These are phyloP conservation scores for Biscogniauxia sp. DNA, from an alignment of 2,329 filamentous ascomycete species.

Conservation along the genomic window DNA sequence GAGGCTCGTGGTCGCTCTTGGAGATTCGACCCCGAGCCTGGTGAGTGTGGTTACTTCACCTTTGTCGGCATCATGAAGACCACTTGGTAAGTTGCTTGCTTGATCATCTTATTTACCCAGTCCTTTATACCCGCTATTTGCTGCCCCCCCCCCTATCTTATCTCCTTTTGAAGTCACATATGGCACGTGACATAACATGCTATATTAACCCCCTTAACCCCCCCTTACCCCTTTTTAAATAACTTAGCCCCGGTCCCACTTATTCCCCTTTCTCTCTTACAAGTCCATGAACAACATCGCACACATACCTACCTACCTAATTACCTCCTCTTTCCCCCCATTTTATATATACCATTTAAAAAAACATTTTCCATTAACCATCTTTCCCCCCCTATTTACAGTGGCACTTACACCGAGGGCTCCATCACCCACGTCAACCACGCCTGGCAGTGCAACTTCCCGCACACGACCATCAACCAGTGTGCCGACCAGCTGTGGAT, in stretches of 20 bases:
- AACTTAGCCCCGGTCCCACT: no score
- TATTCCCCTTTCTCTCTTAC: no score
- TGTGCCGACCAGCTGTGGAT: slow-evolving; percentile 9
- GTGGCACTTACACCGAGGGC: slow-evolving; percentile 8
- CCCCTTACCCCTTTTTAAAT: neutral
- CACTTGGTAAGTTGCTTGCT: slow-evolving; percentile 4
- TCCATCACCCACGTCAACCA: neutral
- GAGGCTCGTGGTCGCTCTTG: slow-evolving; percentile 3
- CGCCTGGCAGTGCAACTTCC: neutral
- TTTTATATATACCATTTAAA: neutral
- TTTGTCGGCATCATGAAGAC: slow-evolving; percentile 17
- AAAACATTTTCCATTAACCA: neutral
- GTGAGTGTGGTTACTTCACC: slow-evolving; percentile 21
- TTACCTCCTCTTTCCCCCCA: neutral
- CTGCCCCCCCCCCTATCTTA: neutral
- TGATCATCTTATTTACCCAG: neutral
- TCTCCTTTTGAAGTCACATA: neutral
- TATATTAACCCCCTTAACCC: neutral
- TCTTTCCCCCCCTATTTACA: neutral
- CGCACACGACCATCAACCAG: neutral
- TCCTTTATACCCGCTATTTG: no score
- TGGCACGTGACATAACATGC: no score
- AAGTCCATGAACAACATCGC: no score
- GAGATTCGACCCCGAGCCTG: slow-evolving; percentile 2
- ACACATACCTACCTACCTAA: neutral